Percentiles rank a stretch among this genome's conserved stretches.
Conservation (phyloP, 345 rosid genomes). For the Citrus hindsii region DNA sequence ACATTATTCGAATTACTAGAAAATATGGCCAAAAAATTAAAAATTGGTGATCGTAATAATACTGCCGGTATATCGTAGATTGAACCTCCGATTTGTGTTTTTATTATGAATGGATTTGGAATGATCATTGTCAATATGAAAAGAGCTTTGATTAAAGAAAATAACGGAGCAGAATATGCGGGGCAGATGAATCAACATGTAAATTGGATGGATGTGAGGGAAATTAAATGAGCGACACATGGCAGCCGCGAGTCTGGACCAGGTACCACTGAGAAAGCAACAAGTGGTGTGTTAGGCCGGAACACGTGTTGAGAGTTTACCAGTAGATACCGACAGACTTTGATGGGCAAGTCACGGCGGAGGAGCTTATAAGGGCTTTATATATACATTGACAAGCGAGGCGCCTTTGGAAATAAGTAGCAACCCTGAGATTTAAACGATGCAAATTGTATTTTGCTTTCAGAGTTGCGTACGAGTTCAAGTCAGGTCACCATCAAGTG, state of each 20-base stretch:
- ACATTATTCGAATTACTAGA: too few relatives aligned
- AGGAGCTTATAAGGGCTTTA: neutral
- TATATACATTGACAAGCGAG: neutral
- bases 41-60: too few relatives aligned
- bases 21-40: too few relatives aligned
- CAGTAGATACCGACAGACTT: neutral
- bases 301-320: neutral
- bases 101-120: neutral
- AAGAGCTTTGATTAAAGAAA: neutral
- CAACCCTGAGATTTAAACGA: neutral
- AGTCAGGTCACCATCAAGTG: neutral
- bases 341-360: neutral
- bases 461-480: neutral
- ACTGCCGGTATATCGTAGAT: too few relatives aligned
- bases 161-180: neutral
- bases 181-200: neutral
- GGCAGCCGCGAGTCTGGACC: neutral
- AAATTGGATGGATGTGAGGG: neutral
- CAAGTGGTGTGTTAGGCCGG: neutral
- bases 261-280: neutral
- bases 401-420: neutral
- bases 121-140: neutral
- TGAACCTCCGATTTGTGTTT: neutral
- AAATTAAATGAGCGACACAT: neutral
- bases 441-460: neutral